phyloP scores from a whole-genome alignment of 2,329 filamentous ascomycete species.

The Colletotrichum musae region DNA sequence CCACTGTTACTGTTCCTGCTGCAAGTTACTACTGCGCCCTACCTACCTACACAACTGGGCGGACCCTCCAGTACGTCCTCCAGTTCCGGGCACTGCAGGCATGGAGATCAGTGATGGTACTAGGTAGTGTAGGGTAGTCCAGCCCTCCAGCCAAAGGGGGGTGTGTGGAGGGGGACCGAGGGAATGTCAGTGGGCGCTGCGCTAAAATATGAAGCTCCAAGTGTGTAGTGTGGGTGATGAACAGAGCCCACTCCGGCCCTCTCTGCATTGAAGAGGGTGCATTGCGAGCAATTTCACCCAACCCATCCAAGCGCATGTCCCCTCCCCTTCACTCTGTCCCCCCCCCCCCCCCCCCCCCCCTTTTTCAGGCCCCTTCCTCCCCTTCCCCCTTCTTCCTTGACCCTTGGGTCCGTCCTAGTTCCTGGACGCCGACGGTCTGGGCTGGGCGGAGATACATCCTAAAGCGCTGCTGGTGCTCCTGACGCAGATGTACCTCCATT shows the following conservation, averaged over 20 bases:
- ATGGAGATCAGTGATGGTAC: background rate
- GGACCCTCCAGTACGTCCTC: no score
- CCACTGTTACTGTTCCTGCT: conserved; percentile 13
- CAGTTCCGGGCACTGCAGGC: no score
- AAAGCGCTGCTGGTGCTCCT: background rate
- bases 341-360: no score
- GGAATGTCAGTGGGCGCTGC: conserved; percentile 29
- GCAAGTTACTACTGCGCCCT: conserved; percentile 2
- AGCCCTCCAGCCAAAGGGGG: conserved; percentile 8
- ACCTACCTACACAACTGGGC: no score
- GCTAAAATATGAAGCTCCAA: conserved; percentile 35
- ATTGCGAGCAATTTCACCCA: conserved; percentile 41
- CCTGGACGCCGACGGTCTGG: conserved; percentile 9
- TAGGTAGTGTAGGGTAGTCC: conserved; percentile 8
- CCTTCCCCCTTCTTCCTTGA: conserved; percentile 4
- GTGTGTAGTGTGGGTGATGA: conserved; percentile 33
- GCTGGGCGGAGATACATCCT: conserved; percentile 20
- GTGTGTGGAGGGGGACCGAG: conserved; percentile 14
- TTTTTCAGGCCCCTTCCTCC: background rate
- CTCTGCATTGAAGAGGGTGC: conserved; percentile 35
- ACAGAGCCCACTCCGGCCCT: conserved; percentile 11
- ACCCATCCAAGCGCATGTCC: conserved; percentile 40
- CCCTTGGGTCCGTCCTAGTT: conserved; percentile 28
- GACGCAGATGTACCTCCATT: background rate
- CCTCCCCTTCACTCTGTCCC: background rate